phyloP scores from a whole-genome alignment of 1,284 basidiomycete genomes.

The Mycena sp. region DNA sequence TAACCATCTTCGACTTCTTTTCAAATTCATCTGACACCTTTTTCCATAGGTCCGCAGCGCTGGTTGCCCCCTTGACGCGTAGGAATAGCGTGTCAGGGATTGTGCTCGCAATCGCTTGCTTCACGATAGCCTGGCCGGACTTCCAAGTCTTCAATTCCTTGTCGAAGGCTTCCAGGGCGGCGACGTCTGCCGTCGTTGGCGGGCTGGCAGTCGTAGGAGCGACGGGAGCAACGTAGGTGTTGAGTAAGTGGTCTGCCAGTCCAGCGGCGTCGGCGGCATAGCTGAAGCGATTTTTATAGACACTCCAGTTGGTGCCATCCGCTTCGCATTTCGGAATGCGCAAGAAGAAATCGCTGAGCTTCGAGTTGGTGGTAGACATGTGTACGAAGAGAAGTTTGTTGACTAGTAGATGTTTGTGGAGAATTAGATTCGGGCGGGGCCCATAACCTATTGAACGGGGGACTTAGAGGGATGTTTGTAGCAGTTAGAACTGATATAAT shows the following conservation, averaged over 20 bases:
- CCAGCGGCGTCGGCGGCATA: too few relatives aligned
- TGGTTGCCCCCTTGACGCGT: constrained; percentile 9
- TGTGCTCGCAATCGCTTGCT: constrained; percentile 25
- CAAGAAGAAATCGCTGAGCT: too few relatives aligned
- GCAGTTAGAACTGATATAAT: too few relatives aligned
- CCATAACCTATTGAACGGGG: too few relatives aligned
- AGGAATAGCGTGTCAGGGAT: constrained; percentile 25
- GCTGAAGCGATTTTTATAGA: constrained; percentile 16
- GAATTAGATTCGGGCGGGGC: too few relatives aligned
- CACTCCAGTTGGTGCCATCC: constrained; percentile 16
- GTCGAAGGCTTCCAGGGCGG: constrained; percentile 1
- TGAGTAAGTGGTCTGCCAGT: too few relatives aligned
- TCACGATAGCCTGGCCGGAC: constrained; percentile 22
- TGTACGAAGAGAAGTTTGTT: too few relatives aligned
- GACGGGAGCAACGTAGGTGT: background rate
- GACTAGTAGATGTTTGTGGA: too few relatives aligned
- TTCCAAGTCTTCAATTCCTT: constrained; percentile 7
- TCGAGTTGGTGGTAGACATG: too few relatives aligned
- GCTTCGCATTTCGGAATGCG: constrained; percentile 22
- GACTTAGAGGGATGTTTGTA: too few relatives aligned
- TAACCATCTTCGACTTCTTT: too few relatives aligned
- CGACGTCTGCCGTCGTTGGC: constrained; percentile 3
- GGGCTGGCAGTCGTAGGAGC: background rate
- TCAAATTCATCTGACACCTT: constrained; percentile 19
- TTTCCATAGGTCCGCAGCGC: constrained; percentile 13